Evolutionary conservation across 2,329 filamentous ascomycete species (phyloP), one percentile per base, ranked within the genome.

Genomic region (Fusarium bulbicola): DNA sequence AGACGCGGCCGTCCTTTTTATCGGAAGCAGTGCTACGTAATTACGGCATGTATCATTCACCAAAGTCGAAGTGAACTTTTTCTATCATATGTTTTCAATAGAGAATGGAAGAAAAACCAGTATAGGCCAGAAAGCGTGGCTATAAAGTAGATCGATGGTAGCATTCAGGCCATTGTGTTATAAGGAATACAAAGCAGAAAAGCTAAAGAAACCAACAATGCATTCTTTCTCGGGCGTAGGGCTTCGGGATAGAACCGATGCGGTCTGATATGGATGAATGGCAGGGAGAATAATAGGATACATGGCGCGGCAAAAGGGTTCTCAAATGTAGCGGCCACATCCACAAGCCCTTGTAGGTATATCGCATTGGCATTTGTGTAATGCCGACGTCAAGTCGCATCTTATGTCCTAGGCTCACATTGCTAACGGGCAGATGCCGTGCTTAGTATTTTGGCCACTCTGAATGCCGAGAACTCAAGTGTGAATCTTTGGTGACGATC

Each of bases 211-310:
- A 46, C 61, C 74, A 66, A 72, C 42, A 37, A 66, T 69, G 37
- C 66, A 72, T 63, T 54, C 37, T 30, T 47, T 54, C 53, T 76
- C 74, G 76, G 76, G 45, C 66, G 63, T 71, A 78, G 70, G 76
- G 68, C 52, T 56, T 69, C 57, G 65, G 60, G 37, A 42, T 24
- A n/a, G 56, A 45, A 58, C 71, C 70, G 59, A 68, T 65, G 20
- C 30, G 36, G 43, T 43, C 46, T 74, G 37, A 52, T 47, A 68
- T 58, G 45, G 45, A 61, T 59, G 47, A 61, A 54, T 30, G 49
- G 59, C 54, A 52, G 36, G 42, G 15, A 53, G 47, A 21, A 20
- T 32, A 36, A 59, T 43, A 46, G 36, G 26, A 58, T 32, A 39
- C 32, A 37, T n/a, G 47, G 52, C 24, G 7, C 20, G 24, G 32